phyloP scores from a whole-genome alignment of 768 basidiomycete genomes.

The Serendipita sp. region DNA sequence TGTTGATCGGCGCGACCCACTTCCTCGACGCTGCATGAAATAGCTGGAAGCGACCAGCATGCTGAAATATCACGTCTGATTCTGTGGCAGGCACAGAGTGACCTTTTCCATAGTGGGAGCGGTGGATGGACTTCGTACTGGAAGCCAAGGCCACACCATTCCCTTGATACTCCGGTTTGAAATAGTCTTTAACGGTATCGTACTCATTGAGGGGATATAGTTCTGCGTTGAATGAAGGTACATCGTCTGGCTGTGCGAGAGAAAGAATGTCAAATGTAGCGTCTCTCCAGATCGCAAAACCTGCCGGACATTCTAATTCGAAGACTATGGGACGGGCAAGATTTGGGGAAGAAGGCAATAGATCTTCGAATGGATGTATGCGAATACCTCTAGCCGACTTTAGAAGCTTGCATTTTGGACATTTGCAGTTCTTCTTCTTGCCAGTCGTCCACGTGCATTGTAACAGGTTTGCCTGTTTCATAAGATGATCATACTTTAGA shows the following conservation, averaged over 20 bases:
- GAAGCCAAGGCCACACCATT: constrained; percentile 25
- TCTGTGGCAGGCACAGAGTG: constrained; percentile 13
- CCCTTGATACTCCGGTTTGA: not conserved
- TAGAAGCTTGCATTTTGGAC: constrained; percentile 19
- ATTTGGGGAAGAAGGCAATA: constrained; percentile 21
- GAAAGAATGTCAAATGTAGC: constrained; percentile 26
- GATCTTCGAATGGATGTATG: constrained; percentile 32
- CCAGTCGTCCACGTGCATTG: not conserved
- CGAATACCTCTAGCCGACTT: constrained; percentile 11
- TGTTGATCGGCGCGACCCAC: constrained; percentile 13
- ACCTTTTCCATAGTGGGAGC: constrained; percentile 19
- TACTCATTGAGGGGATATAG: constrained; percentile 10
- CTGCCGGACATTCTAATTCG: constrained; percentile 25
- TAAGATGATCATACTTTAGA: constrained; percentile 9
- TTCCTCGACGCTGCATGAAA: constrained; percentile 16
- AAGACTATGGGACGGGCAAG: constrained; percentile 24
- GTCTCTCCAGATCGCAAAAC: constrained; percentile 30
- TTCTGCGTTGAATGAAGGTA: not conserved
- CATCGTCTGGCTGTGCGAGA: constrained; percentile 5
- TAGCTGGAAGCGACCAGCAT: constrained; percentile 19
- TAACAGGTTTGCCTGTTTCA: not conserved
- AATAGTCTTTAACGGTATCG: constrained; percentile 7
- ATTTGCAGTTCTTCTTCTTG: constrained; percentile 7
- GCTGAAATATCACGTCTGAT: constrained; percentile 16
- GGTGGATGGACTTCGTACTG: constrained; percentile 19